Base-by-base conservation (phyloP, 257 asterid genomes). In the Solanum appendiculatum region DNA sequence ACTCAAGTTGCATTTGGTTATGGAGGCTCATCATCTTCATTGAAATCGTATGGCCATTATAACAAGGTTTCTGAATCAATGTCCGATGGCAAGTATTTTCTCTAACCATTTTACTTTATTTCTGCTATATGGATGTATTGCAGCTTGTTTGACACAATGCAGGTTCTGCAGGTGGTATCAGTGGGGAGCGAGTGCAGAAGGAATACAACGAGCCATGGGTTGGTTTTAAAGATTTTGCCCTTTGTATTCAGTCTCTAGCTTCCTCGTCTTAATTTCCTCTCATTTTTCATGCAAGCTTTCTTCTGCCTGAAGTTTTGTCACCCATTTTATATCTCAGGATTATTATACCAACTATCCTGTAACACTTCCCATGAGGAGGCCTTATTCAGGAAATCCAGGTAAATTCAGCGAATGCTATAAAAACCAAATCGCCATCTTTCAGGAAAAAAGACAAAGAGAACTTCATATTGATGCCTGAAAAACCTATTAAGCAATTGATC, bases 381-480 rank as follows among this genome's bases (percentile, higher is more conserved):
- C 98, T 39, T 92, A 95, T 89, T 91, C 98, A 4, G 99, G 98
- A 91, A 92, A 97, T 94, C 99, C 98, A 90, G 99, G 99, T 93
- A 86, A 34, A 39, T 27, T 33, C 36, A 48, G 68, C 11, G 9
- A 48, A 81, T 25, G 80, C 33, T 46, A 69, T 69, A 51, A 34
- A 29, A 63, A 63, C 51, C 77, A 63, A 20, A 63, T 25, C 31
- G 42, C 80, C 27, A 25, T 25, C 39, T 84, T 68, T 25, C 9
- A 7, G 64, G 9, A 18, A 54, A 27, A 75, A 44, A 44, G 39
- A 16, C 40, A 18, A 80, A 80, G 66, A 46, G 27, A 6, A 80
- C 66, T 27, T 20, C 66, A 1, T 46, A 46, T 80, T 16, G 84
- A 80, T 21, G 37, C 40, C 15, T 46, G 37, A 78, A 42, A 78